Evolutionary conservation across 495 filamentous ascomycete species (phyloP), one percentile per base, ranked within the genome.

Genomic region (Massariosphaeria phaeospora): DNA sequence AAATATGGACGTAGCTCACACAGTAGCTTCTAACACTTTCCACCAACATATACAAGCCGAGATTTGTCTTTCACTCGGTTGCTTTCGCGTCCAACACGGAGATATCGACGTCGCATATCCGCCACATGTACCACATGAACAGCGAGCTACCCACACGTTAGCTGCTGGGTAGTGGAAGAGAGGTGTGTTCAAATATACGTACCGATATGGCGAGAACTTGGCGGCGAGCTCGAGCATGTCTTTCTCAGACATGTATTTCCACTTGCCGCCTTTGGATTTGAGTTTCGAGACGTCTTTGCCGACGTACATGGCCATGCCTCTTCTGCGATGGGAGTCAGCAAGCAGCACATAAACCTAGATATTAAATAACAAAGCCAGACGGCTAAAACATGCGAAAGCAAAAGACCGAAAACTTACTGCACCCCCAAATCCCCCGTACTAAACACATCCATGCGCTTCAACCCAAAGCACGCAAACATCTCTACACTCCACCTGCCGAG

Each of bases 81-180:
- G n/a, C n/a, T n/a, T n/a, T n/a, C n/a, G n/a, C n/a, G n/a, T n/a
- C n/a, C n/a, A n/a, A n/a, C n/a, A 82, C 80, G 41, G 78, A 79
- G 8, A 91, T 66, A 70, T 93, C 82, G 2, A 88, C 86, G 59
- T 85, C 79, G 63, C 86, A 84, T 13, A 90, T 79, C 44, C 82
- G 74, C 91, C 91, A 96, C 87, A 94, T 91, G 69, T 90, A 91
- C 87, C 87, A 94, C 84, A 86, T 86, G 47, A 85, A 88, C 15
- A 88, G 66, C 62, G 77, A 84, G 66, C 84, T 84, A n/a, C 17
- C 24, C 21, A 15, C 33, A 48, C 13, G 44, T 21, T 20, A 35
- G 30, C 2, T 18, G 44, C 17, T 8, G 18, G 30, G n/a, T 33
- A 33, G 8, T 33, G 30, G 30, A 8, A 8, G 30, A 8, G 13